Conservation (phyloP, 768 basidiomycete genomes). For the Lentinula guzmanii region DNA sequence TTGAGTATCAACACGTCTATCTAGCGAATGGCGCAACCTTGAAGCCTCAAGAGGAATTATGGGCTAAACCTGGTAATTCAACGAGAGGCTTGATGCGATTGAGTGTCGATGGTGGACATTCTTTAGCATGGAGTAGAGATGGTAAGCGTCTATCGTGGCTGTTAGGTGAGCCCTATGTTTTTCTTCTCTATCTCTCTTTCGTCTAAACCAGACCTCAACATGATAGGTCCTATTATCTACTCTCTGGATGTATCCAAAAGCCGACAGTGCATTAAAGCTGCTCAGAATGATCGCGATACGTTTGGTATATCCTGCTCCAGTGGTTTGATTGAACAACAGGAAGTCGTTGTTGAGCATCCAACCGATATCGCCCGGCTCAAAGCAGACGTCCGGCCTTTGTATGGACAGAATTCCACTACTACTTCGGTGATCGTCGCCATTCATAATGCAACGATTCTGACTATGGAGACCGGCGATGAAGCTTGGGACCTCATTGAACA, state of each 20-base stretch:
- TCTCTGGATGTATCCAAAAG: constrained; percentile 52
- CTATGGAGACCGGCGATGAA: constrained; percentile 53
- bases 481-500: constrained; percentile 43
- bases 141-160: constrained; percentile 69
- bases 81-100: constrained; percentile 54
- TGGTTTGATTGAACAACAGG: constrained; percentile 45
- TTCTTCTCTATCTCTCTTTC: not conserved
- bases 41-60: constrained; percentile 39
- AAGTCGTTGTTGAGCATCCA: constrained; percentile 51
- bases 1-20: constrained; percentile 67
- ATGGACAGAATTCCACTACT: constrained; percentile 8
- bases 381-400: constrained; percentile 31
- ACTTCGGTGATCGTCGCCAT: constrained; percentile 47
- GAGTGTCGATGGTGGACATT: constrained; percentile 71
- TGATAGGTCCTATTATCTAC: constrained; percentile 55
- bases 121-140: constrained; percentile 56
- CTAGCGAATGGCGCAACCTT: constrained; percentile 36
- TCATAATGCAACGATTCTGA: constrained; percentile 63
- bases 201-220: not conserved
- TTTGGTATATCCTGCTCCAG: constrained; percentile 63
- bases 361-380: constrained; percentile 59
- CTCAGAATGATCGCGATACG: constrained; percentile 40
- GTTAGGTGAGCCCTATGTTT: constrained; percentile 38
- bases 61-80: constrained; percentile 68
- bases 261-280: constrained; percentile 37